These are phyloP conservation scores for Penstemon eatonii DNA, from an alignment of 257 asterid genomes.

Conservation along the genomic window DNA sequence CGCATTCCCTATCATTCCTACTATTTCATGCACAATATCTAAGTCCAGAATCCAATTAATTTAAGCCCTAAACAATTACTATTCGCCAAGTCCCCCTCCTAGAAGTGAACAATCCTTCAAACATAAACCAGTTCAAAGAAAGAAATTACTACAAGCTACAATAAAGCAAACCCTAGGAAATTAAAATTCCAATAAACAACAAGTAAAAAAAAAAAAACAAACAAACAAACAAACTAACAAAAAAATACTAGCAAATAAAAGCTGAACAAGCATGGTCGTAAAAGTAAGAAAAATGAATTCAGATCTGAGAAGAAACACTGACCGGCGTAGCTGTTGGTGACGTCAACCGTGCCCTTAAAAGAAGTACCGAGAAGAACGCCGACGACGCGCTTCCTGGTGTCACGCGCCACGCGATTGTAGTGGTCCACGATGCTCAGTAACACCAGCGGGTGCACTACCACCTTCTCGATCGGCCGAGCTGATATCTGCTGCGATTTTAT, in stretches of 20 bases:
- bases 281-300: constrained; percentile 6
- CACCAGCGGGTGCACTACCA: constrained; percentile 92
- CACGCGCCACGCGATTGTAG: constrained; percentile 93
- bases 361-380: constrained; percentile 89
- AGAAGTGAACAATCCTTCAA: no score
- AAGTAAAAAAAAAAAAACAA: no score
- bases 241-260: no score
- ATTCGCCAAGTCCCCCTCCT: no score
- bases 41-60: no score
- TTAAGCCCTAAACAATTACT: no score
- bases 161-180: no score
- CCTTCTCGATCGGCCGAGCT: constrained; percentile 80
- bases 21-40: no score
- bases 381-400: constrained; percentile 83
- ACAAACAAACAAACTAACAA: no score
- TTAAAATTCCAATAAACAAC: no score
- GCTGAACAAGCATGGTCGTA: no score
- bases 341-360: constrained; percentile 85
- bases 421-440: constrained; percentile 93
- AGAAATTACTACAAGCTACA: background rate
- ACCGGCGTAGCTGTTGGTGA: constrained; percentile 98
- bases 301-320: constrained; percentile 47
- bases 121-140: background rate
- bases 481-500: constrained; percentile 85
- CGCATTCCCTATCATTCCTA: background rate